Conservation (phyloP, 139 green algal genomes). For the Ulvella scutata region DNA sequence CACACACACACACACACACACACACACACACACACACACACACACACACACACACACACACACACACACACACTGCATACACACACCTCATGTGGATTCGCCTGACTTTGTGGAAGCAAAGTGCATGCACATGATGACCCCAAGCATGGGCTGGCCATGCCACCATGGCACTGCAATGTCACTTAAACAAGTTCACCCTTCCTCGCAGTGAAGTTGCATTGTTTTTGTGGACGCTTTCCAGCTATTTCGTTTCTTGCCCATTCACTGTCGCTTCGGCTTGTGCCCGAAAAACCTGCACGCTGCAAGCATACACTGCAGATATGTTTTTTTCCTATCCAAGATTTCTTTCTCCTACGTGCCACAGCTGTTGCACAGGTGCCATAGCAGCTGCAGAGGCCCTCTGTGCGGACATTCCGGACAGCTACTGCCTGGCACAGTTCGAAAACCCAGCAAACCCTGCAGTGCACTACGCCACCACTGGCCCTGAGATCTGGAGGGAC, state of each 20-base stretch:
- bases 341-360: slow-evolving; percentile 3
- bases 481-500: slow-evolving; percentile 81
- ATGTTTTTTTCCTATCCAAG: not conserved
- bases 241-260: not conserved
- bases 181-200: not conserved
- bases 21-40: too few species aligned
- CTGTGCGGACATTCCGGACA: slow-evolving; percentile 23
- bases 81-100: not conserved
- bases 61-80: slow-evolving; percentile 1
- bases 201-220: not conserved
- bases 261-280: not conserved
- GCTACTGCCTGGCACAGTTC: slow-evolving; percentile 96
- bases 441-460: slow-evolving; percentile 59
- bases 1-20: too few species aligned
- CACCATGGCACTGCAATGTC: not conserved
- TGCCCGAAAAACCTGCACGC: not conserved
- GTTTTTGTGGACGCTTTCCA: not conserved
- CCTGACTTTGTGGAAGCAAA: too few species aligned
- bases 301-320: not conserved
- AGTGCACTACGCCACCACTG: slow-evolving; percentile 51
- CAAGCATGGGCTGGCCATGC: not conserved
- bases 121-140: not conserved
- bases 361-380: slow-evolving; percentile 60
- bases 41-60: not conserved
- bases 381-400: slow-evolving; percentile 84